Conservation (phyloP, 2,329 filamentous ascomycete species). For the Talaromyces sp. region DNA sequence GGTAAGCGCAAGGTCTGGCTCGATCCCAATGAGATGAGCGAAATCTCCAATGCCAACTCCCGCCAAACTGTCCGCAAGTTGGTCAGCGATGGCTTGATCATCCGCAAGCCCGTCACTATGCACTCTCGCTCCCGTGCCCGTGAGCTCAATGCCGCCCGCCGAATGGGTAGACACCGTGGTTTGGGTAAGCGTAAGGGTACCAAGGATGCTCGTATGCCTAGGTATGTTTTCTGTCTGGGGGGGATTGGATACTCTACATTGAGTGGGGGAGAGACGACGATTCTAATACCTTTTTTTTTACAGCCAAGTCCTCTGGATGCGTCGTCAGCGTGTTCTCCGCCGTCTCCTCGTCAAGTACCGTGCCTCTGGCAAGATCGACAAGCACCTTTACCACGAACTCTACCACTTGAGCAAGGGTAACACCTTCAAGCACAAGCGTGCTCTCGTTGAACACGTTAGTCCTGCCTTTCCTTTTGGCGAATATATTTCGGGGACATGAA, state of each 20-base stretch:
- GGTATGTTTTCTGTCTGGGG: slow-evolving; percentile 55
- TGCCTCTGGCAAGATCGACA: slow-evolving; percentile 99
- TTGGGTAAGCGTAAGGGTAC: slow-evolving; percentile 99
- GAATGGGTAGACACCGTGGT: slow-evolving; percentile 95
- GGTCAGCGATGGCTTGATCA: slow-evolving; percentile 99
- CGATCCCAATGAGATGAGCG: slow-evolving; percentile 97
- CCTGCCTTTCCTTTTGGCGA: slow-evolving; percentile 11
- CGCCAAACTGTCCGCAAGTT: slow-evolving; percentile 99
- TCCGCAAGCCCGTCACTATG: slow-evolving; percentile 99
- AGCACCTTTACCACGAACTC: slow-evolving; percentile 99
- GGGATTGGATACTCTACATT: not conserved
- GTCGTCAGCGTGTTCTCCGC: slow-evolving; percentile 97
- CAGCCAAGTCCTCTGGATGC: slow-evolving; percentile 98
- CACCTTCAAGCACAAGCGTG: slow-evolving; percentile 99
- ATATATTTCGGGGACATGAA: not conserved
- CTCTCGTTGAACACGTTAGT: slow-evolving; percentile 98
- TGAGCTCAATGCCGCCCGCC: slow-evolving; percentile 87
- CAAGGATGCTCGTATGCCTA: slow-evolving; percentile 97
- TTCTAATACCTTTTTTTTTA: slow-evolving; percentile 11
- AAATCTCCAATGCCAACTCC: slow-evolving; percentile 99
- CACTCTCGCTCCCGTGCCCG: slow-evolving; percentile 96
- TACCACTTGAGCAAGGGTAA: slow-evolving; percentile 99
- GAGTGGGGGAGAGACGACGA: not conserved
- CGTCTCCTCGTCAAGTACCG: slow-evolving; percentile 99
- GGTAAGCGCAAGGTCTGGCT: slow-evolving; percentile 99